Base-by-base conservation (phyloP, 2,329 filamentous ascomycete genomes). In the Trichoderma gracile region DNA sequence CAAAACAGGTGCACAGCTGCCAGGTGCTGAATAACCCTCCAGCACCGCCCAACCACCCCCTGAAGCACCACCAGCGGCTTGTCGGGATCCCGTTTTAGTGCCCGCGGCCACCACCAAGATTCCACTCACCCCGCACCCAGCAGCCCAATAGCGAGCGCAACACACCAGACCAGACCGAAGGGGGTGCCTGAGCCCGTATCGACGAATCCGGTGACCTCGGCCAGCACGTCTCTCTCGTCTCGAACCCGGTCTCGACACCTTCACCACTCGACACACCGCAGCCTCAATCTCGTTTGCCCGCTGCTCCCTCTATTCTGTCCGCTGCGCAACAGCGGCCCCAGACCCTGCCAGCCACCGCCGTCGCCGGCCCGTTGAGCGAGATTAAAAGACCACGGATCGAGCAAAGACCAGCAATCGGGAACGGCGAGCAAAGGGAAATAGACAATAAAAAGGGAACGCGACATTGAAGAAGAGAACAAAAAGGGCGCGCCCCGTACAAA, bases 241-340 rank as follows among this genome's bases (percentile, higher is more conserved):
- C 42, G 43, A 54, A 49, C 58, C 55, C 56, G 43, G 50, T 45
- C 43, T 30, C 27, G 40, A 49, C 25, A 25, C 19, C 43, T 42
- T 23, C 52, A 58, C 33, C 12, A 14, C 10, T 14, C 62, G 53
- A 62, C 54, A 62, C 66, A 67, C 59, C 66, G 57, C 66, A 63
- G 59, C 65, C 58, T 55, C 49, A 61, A 49, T 49, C 45, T 61
- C 45, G 52, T 49, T 56, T 53, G 46, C 46, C 56, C 14, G 52
- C 38, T 15, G 15, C 52, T 55, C 19, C 10, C n/a, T 25, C 25
- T 27, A 3, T 52, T 40, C 12, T 38, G 21, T 54, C 45, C 17
- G 3, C 49, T 62, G 27, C 40, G 21, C 19, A 17, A 58, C 33
- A 52, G 43, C 40, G 27, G 40, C 38, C 38, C n/a, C 50, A 14